Evolutionary conservation across 352 stramenopile genomes (phyloP), one percentile per base, ranked within the genome.

Genomic region (Globisporangium solare): DNA sequence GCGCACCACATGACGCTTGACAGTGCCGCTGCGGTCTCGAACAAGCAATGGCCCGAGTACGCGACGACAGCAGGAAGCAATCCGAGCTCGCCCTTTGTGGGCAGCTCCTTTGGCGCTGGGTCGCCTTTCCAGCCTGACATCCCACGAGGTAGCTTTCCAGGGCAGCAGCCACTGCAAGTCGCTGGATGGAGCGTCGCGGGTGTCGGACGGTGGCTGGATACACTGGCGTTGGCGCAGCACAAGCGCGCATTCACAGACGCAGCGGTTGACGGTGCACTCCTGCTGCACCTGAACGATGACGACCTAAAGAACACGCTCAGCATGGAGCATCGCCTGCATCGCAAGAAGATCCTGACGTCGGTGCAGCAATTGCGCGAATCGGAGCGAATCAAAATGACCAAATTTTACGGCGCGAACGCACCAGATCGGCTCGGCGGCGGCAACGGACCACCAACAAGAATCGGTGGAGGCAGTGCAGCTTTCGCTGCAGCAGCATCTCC

Each of bases 321-420:
- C 7, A 94, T 98, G 61, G 92, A 98, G 66, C 94, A 98, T 63
- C 79, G 79, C 11, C 73, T 98, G 18, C 95, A 98, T 66, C 87
- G 95, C 12, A 98, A 98, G 70, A 98, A 98, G 66, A 92, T 98
- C 40, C 66, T 98, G n/a, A 94, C 86, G 22, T 84, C 80, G 1
- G 77, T 97, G 20, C 70, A 85, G 31, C 77, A 94, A 20, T 67
- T 95, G 22, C 73, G 78, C 3, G 74, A 82, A 43, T 46, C 63
- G 15, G 81, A 91, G 54, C 66, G 66, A 22, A 67, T 75, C 50
- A 67, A 73, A 53, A 74, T 82, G 63, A 67, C 66, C 39, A 58
- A 69, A 22, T 54, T 90, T 14, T 83, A 80, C 51, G 70, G 67
- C 10, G 40, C 55, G 6, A 51, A 49, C 41, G 49, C 55, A 21